Base-by-base conservation (phyloP, 2,329 filamentous ascomycete genomes). In the Penicillium nordicum region DNA sequence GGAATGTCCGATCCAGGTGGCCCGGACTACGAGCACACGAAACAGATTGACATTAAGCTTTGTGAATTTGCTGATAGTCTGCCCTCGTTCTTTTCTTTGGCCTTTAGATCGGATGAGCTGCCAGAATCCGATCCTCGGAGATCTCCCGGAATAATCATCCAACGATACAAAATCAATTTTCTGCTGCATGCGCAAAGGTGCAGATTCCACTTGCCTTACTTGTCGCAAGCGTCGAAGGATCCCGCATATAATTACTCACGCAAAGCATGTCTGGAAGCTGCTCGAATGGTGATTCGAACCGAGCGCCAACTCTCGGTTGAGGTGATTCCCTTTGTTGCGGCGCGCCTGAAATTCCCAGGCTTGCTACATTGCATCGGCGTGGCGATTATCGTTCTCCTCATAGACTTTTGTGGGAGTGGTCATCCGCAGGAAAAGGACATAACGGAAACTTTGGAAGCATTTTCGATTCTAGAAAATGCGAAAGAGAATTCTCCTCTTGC, bases 121-220 rank as follows among this genome's bases (percentile, higher is more conserved):
- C 48, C 44, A 45, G 42, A 38, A 29, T 54, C 47, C 38, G 57
- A 60, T 50, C 57, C 40, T 36, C 52, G 41, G 11, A 54, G 23
- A 40, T 55, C 55, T 23, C 34, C 60, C 5, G 61, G 64, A 10
- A 63, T 72, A 16, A 54, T 65, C 36, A 57, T 69, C 3, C 74
- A 76, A 51, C 63, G 71, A 38, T 72, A 74, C 36, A 67, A 73
- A 37, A 57, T 73, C 14, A 68, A 73, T 46, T 73, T 69, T 11
- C 60, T 75, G 3, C 46, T 73, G 2, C 64, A 76, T 40, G 66
- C 72, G 3, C 69, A 73, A 41, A 66, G 72, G 30, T 75, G 70
- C 51, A 71, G 71, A 44, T 59, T 77, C 8, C 75, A 77, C 55
- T 61, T 76, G 5, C 72, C 74, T 5, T 76, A 72, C 42, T 60